Base-by-base conservation (phyloP, 805 yeast genomes). In the Debaryomyces castellii region DNA sequence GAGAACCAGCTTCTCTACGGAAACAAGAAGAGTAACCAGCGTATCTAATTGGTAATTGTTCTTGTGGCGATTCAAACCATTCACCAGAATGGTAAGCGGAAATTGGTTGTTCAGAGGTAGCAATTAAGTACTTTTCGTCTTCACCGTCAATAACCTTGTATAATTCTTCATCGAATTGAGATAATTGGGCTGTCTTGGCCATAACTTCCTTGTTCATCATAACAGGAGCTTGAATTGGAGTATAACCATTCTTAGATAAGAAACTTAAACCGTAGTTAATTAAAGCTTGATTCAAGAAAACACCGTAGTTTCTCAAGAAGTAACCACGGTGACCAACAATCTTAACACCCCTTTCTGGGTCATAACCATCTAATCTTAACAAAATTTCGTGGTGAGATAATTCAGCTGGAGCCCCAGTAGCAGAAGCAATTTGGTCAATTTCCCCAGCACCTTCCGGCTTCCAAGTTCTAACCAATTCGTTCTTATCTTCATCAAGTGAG, bases 141-240 rank as follows among this genome's bases (percentile, higher is more conserved):
- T 86, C 91, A 64, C 99, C 99, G 65, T 94, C 99, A 41, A 88
- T 73, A 48, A 94, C 98, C 74, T 94, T 94, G 77, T 94, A 94
- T 62, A 94, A 79, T 73, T 94, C 99, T 77, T 94, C 99, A 69
- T 94, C 99, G 60, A 94, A 94, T 64, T 94, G 91, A 30, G 97
- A 90, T 67, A 94, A 83, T 75, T 94, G 99, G 7, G 99, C 99
- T 56, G 99, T 94, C 74, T 89, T 91, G 57, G 98, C 98, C 99
- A 94, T 94, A 47, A 90, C 96, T 48, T 94, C 98, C 74, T 94
- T 94, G 83, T 94, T 94, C 97, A 94, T 89, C 99, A 94, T 94
- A 38, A 92, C 97, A 47, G 99, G 99, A 12, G 99, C 96, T 77
- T 94, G 99, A 69, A 94, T 78, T 52, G 98, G 96, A 45, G 77